These are phyloP conservation scores for Cytospora mali DNA, from an alignment of 2,329 filamentous ascomycete genomes.

Conservation along the genomic window DNA sequence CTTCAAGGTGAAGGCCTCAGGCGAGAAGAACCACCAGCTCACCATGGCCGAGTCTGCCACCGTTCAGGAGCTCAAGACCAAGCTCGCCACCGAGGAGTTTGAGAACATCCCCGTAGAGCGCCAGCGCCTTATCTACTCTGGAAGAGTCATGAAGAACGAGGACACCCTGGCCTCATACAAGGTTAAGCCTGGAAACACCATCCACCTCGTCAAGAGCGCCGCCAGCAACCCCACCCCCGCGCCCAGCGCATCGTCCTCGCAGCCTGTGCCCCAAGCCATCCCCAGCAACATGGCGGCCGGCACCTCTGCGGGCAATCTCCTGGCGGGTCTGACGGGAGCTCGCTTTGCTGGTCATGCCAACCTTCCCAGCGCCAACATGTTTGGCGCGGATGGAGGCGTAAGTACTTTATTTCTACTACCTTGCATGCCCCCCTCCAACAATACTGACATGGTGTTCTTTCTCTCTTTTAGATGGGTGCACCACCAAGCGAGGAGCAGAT, in stretches of 20 bases:
- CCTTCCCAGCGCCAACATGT: constrained; percentile 83
- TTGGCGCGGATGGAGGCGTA: constrained; percentile 93
- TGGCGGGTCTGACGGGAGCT: constrained; percentile 88
- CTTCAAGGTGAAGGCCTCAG: constrained; percentile 98
- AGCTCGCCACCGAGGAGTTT: constrained; percentile 77
- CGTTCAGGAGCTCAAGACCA: constrained; percentile 85
- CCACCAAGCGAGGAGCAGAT: constrained; percentile 80
- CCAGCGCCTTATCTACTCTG: constrained; percentile 96
- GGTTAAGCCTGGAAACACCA: constrained; percentile 93
- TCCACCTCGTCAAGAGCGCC: constrained; percentile 95
- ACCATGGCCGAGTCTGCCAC: constrained; percentile 77
- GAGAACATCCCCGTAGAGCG: constrained; percentile 86
- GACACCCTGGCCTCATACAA: constrained; percentile 86
- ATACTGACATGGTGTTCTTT: constrained; percentile 27
- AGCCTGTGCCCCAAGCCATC: constrained; percentile 60
- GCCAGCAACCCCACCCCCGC: constrained; percentile 71
- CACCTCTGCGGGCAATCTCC: constrained; percentile 76
- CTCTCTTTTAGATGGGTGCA: constrained; percentile 76
- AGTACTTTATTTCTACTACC: constrained; percentile 52
- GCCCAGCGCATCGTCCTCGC: constrained; percentile 45
- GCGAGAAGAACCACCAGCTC: constrained; percentile 80
- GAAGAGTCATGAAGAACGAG: constrained; percentile 92
- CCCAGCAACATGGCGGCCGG: constrained; percentile 80
- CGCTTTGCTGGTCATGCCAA: constrained; percentile 91
- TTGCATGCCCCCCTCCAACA: neutral